These are phyloP conservation scores for Aspergillus tanneri DNA, from an alignment of 2,329 filamentous ascomycete genomes.

Conservation along the genomic window DNA sequence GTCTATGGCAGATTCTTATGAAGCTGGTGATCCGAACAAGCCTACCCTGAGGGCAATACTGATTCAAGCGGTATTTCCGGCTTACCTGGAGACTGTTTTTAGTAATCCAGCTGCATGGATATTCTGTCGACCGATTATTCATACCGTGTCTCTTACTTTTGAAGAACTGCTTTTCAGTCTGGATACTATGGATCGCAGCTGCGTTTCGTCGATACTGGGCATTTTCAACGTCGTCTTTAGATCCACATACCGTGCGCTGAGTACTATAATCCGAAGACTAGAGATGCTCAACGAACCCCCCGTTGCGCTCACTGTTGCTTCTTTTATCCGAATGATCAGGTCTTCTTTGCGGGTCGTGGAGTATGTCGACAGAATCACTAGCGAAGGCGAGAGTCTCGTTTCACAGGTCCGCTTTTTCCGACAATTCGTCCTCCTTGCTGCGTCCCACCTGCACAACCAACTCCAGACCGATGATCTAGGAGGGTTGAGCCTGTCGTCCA, in stretches of 20 bases:
- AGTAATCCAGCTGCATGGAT: constrained; percentile 51
- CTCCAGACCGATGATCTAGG: constrained; percentile 13
- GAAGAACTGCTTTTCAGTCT: constrained; percentile 48
- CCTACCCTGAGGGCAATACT: constrained; percentile 54
- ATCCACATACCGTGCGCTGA: constrained; percentile 38
- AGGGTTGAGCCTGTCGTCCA: not conserved
- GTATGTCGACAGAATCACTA: constrained; percentile 46
- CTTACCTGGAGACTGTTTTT: constrained; percentile 54
- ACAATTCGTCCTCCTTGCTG: constrained; percentile 38
- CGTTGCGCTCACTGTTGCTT: constrained; percentile 39
- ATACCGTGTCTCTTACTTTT: constrained; percentile 47
- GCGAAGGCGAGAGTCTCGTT: constrained; percentile 25
- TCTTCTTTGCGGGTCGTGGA: constrained; percentile 46
- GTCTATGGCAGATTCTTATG: constrained; percentile 49
- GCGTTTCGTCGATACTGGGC: constrained; percentile 36
- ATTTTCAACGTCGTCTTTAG: constrained; percentile 43
- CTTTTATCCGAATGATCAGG: constrained; percentile 44
- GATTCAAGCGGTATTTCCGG: constrained; percentile 56
- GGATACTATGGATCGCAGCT: constrained; percentile 41
- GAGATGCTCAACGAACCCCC: constrained; percentile 39
- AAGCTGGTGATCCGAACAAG: constrained; percentile 39
- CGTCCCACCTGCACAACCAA: constrained; percentile 26
- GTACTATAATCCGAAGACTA: constrained; percentile 35
- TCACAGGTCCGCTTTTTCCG: constrained; percentile 41
- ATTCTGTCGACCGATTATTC: constrained; percentile 53